Evolutionary conservation across 192 early-diverging fungal genomes (phyloP), one percentile per base, ranked within the genome.

Genomic region (Gonapodya prolifera): DNA sequence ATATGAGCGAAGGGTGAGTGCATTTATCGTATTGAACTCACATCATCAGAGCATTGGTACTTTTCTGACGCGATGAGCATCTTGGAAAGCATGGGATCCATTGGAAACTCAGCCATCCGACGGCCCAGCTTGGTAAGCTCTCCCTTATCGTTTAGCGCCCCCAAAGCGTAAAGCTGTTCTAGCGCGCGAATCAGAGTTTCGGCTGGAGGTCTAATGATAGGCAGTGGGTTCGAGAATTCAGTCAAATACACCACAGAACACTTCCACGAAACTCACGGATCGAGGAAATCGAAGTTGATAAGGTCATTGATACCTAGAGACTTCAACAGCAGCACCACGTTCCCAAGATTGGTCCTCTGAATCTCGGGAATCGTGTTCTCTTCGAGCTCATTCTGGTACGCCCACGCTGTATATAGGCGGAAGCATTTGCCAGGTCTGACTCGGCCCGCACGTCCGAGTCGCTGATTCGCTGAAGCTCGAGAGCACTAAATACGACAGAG

Each of bases 281-380:
- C 98, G 92, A 99, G 93, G 83, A 98, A 99, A 75, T 95, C 96
- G 87, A 99, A 99, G 75, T 95, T 92, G 30, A 99, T 83, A 61
- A 99, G 85, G 77, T 99, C 94, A 79, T 98, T 94, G 83, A 99
- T 97, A 29, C 96, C 97, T 80, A 99, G 90, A 76, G 93, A 94
- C 84, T 98, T 98, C 76, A 99, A 88, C 75, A 88, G 88, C 70
- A 99, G 82, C 29, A 98, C 96, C 0, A 93, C 94, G 77, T 91
- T 94, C 2, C 90, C 90, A 34, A 99, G 82, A 78, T 99, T 99
- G 79, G 92, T 96, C 32, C 98, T 88, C 85, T 98, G 91, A 78
- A 99, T 99, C 84, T 98, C 98, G 0, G 98, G 98, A 35, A 94
- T 87, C 17, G 96, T 92, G 81, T 95, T 94, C n/a, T 91, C 92